A percentile compares a stretch with the other conserved stretches of the same genome.
Conservation (phyloP, 352 stramenopile genomes). For the Pythium sp. region DNA sequence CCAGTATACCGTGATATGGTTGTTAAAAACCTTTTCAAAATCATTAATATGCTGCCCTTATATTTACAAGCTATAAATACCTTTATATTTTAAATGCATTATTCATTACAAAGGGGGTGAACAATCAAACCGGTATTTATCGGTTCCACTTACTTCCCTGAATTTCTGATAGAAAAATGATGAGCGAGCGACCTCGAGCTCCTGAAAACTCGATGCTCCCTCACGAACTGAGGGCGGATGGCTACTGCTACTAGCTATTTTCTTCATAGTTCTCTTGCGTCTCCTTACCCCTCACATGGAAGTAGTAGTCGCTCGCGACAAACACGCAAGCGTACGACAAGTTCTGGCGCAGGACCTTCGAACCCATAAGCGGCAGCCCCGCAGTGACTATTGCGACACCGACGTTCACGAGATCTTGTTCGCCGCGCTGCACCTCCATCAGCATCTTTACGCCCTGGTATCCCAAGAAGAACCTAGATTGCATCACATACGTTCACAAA, state of each 20-base stretch:
- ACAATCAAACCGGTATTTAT: background rate
- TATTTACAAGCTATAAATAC: background rate
- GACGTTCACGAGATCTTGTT: slow-evolving; percentile 59
- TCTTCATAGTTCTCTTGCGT: no score
- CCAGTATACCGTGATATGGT: background rate
- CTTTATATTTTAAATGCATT: background rate
- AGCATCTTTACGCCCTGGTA: slow-evolving; percentile 76
- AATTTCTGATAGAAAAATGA: no score
- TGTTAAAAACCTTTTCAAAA: background rate
- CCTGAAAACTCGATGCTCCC: no score
- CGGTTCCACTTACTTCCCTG: no score
- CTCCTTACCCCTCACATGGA: no score
- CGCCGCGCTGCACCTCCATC: slow-evolving; percentile 48
- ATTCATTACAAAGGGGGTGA: background rate
- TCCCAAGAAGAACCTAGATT: slow-evolving; percentile 62
- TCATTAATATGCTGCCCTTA: background rate
- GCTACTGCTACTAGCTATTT: no score
- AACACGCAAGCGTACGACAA: slow-evolving; percentile 72
- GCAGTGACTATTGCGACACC: slow-evolving; percentile 46
- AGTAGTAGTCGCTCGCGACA: slow-evolving; percentile 62
- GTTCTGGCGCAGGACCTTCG: slow-evolving; percentile 66
- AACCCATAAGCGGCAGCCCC: slow-evolving; percentile 54
- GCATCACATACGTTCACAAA: background rate
- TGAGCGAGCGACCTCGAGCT: no score
- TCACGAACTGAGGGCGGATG: no score